A percentile compares a stretch with the other conserved stretches of the same genome.
Conservation (phyloP, 495 filamentous ascomycete species). For the Aspergillus conjunctus region DNA sequence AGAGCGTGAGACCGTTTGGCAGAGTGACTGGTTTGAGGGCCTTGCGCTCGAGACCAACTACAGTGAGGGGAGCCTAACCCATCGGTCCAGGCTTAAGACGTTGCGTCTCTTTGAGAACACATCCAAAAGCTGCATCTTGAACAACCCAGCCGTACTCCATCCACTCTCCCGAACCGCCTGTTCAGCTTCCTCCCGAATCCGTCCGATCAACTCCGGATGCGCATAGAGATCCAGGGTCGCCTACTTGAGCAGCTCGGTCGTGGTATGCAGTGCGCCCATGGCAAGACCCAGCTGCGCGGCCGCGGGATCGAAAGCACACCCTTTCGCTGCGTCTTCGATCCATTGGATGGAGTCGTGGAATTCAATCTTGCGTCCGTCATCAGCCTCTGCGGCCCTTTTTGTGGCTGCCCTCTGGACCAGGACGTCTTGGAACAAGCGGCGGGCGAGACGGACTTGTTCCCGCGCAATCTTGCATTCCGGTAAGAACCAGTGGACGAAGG, state of each 20-base stretch:
- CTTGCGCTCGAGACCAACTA: constrained; percentile 39
- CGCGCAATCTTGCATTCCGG: constrained; percentile 12
- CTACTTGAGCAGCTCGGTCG: constrained; percentile 35
- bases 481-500: constrained; percentile 33
- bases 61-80: constrained; percentile 20
- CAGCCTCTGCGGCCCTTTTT: neutral
- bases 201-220: constrained; percentile 37
- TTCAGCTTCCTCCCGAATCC: constrained; percentile 28
- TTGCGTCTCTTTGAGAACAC: constrained; percentile 35
- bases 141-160: constrained; percentile 43
- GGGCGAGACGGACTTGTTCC: constrained; percentile 14
- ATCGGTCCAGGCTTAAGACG: constrained; percentile 29
- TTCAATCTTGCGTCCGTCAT: neutral
- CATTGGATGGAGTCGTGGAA: constrained; percentile 24
- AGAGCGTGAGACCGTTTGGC: constrained; percentile 17
- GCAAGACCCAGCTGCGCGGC: constrained; percentile 22
- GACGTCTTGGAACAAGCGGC: constrained; percentile 12
- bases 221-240: constrained; percentile 42
- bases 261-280: constrained; percentile 35
- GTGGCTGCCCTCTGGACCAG: constrained; percentile 2
- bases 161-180: constrained; percentile 23
- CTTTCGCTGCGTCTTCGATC: constrained; percentile 22
- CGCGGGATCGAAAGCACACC: constrained; percentile 23
- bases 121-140: constrained; percentile 49
- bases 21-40: constrained; percentile 26